These are phyloP conservation scores for Oryza australiensis DNA, from an alignment of 176 grass and related monocot genomes.

Conservation along the genomic window DNA sequence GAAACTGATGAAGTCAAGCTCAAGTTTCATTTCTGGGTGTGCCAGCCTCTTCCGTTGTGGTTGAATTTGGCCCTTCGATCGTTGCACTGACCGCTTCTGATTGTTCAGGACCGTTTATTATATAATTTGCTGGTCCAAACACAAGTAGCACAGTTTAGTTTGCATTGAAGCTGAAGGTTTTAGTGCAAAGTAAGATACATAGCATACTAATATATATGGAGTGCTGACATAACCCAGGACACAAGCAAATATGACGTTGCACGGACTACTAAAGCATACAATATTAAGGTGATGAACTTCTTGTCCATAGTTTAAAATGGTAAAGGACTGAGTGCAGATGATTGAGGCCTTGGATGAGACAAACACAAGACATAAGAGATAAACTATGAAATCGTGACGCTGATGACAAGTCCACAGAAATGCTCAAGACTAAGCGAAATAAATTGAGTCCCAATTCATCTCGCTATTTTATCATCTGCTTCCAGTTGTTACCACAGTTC, in stretches of 20 bases:
- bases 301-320: background rate
- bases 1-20: constrained; percentile 7
- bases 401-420: background rate
- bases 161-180: background rate
- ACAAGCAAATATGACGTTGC: background rate
- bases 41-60: constrained; percentile 30
- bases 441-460: background rate
- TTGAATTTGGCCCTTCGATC: constrained; percentile 31
- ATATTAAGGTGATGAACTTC: background rate
- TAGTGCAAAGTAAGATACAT: background rate
- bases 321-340: background rate
- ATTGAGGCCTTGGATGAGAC: background rate
- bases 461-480: background rate
- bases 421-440: background rate
- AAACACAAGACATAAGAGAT: background rate
- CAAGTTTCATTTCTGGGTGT: constrained; percentile 12
- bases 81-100: background rate
- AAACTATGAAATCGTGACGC: background rate
- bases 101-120: constrained; percentile 47
- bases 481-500: constrained; percentile 13
- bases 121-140: constrained; percentile 43
- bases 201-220: background rate
- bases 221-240: background rate
- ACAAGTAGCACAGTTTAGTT: constrained; percentile 27
- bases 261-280: background rate